A percentile compares a stretch with the other conserved stretches of the same genome.
Evolutionary conservation across 257 asterid species (phyloP).

Genomic region (Penstemon newberryi): DNA sequence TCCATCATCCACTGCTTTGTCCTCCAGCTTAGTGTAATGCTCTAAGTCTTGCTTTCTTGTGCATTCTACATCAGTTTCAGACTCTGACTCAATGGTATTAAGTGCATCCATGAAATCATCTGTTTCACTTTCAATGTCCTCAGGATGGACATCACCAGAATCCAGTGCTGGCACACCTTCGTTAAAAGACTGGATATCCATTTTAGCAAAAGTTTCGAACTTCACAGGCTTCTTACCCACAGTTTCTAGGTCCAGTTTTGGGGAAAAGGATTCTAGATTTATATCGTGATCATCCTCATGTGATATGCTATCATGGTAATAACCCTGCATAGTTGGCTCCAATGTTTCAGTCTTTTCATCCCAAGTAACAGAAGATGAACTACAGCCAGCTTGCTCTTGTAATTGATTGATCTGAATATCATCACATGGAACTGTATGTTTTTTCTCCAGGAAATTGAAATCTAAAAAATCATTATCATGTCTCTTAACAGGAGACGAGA

Average conservation of each 20-base stretch:
- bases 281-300: constrained; percentile 33
- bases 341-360: constrained; percentile 51
- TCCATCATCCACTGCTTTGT: constrained; percentile 37
- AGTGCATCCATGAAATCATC: constrained; percentile 90
- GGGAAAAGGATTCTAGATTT: constrained; percentile 39
- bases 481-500: constrained; percentile 50
- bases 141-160: constrained; percentile 39
- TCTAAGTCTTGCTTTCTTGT: constrained; percentile 47
- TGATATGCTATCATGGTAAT: constrained; percentile 37
- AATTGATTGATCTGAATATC: constrained; percentile 40
- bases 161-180: constrained; percentile 32
- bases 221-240: constrained; percentile 32
- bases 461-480: constrained; percentile 47
- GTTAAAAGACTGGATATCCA: constrained; percentile 30
- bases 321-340: constrained; percentile 37
- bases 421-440: constrained; percentile 42
- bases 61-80: constrained; percentile 69
- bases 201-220: constrained; percentile 34
- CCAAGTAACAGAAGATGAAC: constrained; percentile 56
- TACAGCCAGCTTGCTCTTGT: constrained; percentile 51
- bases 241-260: constrained; percentile 36
- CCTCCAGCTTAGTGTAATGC: constrained; percentile 43
- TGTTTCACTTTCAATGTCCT: constrained; percentile 67
- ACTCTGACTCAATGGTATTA: constrained; percentile 78
- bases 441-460: constrained; percentile 49